Base-by-base conservation (phyloP, 108 stramenopile genomes). In the Skeletonema marinoi region DNA sequence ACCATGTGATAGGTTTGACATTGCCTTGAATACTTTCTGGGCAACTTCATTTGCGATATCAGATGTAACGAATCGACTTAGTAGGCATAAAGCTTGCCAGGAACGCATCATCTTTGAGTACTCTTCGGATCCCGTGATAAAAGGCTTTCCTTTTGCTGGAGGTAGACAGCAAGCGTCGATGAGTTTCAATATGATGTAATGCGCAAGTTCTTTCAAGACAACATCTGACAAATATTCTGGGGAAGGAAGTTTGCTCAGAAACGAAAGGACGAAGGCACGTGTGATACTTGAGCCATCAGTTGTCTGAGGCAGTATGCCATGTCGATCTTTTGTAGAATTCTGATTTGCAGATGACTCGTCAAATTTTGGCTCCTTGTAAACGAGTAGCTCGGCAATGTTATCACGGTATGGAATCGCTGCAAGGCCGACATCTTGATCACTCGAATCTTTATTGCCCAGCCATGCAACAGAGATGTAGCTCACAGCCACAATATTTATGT, bases 71-170 rank as follows among this genome's bases (percentile, higher is more conserved):
- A 89, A 96, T 41, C 88, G 51, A 46, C 75, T 81, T 16, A 96
- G 70, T 19, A 92, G 71, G 73, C 93, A 94, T 5, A 94, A 58
- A 2, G 92, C 90, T 85, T 96, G 96, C 92, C 91, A 96, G 1
- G 79, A 78, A 66, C 93, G 75, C 50, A 86, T 93, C 62, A 87
- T 89, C 14, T 73, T 72, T 35, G 85, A 87, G 78, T 94, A 96
- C 14, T 77, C 84, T 61, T 83, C 74, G 30, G 88, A 82, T 0
- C 96, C 96, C 9, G 81, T 82, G 73, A 92, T 96, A 33, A 92
- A 80, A 9, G 85, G 68, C 8, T 87, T 77, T 12, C 77, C 77
- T 46, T 67, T 65, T 32, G 54, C 75, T 21, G 70, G 81, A 30
- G 41, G 51, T 11, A 75, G 66, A 54, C 86, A 87, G n/a, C 86